These are phyloP conservation scores for Talaromyces verruculosus DNA, from an alignment of 2,329 filamentous ascomycete genomes.

Conservation along the genomic window DNA sequence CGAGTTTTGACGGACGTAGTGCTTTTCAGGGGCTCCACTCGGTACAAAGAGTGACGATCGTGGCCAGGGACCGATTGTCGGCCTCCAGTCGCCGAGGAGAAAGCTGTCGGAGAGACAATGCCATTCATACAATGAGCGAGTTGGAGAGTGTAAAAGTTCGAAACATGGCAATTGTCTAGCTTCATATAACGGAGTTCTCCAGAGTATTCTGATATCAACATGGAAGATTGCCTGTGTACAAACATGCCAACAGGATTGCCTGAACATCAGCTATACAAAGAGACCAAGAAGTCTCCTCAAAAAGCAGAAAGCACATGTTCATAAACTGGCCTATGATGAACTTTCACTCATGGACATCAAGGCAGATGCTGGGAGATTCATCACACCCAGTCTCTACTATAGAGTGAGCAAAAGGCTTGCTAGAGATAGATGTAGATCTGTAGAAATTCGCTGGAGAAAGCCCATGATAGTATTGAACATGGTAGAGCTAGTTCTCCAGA, in stretches of 20 bases:
- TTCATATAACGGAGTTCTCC: not conserved
- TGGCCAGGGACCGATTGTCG: not conserved
- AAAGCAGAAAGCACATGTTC: not conserved
- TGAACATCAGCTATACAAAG: not conserved
- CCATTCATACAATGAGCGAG: not conserved
- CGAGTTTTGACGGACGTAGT: not conserved
- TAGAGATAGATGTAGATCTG: not conserved
- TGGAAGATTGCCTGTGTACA: not conserved
- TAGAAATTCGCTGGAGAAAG: not conserved
- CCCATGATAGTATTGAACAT: not conserved
- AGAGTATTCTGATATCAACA: not conserved
- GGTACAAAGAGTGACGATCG: not conserved
- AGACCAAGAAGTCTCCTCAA: not conserved
- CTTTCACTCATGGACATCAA: not conserved
- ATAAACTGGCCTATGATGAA: not conserved
- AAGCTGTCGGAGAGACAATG: not conserved
- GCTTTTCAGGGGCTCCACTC: not conserved
- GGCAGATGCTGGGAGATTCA: not conserved
- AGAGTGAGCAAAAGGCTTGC: not conserved
- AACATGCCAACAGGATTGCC: not conserved
- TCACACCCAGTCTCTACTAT: not conserved
- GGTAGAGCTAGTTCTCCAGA: not conserved
- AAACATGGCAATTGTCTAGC: not conserved
- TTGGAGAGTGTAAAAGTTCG: not conserved
- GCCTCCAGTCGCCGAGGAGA: not conserved